Evolutionary conservation across 2,329 filamentous ascomycete genomes (phyloP), one percentile per base, ranked within the genome.

Genomic region (Aspergillus chevalieri): DNA sequence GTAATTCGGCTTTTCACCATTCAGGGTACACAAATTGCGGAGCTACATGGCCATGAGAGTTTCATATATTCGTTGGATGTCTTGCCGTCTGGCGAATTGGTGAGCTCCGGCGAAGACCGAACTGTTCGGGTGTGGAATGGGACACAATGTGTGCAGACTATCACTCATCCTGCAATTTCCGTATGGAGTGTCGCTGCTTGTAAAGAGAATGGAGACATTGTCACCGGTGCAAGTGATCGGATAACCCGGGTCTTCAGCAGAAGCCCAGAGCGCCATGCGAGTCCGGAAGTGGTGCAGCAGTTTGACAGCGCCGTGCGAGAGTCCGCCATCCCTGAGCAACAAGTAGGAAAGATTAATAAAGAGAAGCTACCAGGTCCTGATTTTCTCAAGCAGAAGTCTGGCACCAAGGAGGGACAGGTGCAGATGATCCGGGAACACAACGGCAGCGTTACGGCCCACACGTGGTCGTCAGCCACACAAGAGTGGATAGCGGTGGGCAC

Each of bases 401-500:
- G 93, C 3, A 93, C 88, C n/a, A 95, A 95, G 69, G 93, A 98
- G 56, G 93, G 93, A 0, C 92, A 98, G 65, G 87, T 95, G 4
- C 86, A 94, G 61, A 94, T 95, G 83, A 92, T 96, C 61, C 82
- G 81, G 51, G 87, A 95, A 66, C 74, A 80, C 6, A 85, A 95
- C 62, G 89, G 89, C 43, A 88, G 82, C 46, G 79, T 96, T 26
- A 89, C 87, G 4, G 90, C 91, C 7, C 89, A 97, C 65, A 84
- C 88, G 53, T 97, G 92, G 92, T 94, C 91, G 55, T 58, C 69
- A 61, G 74, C 80, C 55, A 78, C 85, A 53, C 78, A 82, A 46
- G 78, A 90, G 65, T 96, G 91, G 91, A 77, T 89, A 50, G 86
- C 86, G 54, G 86, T 97, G 7, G 93, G 93, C n/a, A 95, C 90